Evolutionary conservation across 805 yeast genomes (phyloP).

Genomic region (Groenewaldozyma salmanticensis): DNA sequence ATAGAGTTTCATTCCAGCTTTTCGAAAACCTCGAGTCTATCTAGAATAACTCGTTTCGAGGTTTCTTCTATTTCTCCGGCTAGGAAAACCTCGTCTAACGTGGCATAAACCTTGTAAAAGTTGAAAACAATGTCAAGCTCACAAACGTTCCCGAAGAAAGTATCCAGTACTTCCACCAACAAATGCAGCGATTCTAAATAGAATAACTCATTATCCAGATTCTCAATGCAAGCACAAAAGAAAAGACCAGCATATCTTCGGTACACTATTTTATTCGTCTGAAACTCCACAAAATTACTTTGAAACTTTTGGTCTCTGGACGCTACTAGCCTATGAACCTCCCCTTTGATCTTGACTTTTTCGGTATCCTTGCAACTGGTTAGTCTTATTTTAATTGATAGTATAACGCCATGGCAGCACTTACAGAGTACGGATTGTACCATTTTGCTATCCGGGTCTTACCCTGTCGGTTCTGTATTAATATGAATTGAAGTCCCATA

Average conservation of each 20-base stretch:
- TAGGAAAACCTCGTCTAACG: constrained; percentile 76
- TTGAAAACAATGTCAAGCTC: constrained; percentile 90
- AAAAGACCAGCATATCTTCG: constrained; percentile 87
- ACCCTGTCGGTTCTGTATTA: constrained; percentile 91
- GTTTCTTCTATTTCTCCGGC: constrained; percentile 91
- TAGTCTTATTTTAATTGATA: not conserved
- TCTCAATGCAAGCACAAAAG: constrained; percentile 75
- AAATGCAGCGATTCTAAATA: constrained; percentile 79
- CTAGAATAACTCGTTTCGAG: constrained; percentile 56
- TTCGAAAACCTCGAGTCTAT: constrained; percentile 57
- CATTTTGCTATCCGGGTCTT: constrained; percentile 78
- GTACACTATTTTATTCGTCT: constrained; percentile 62
- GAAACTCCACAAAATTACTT: constrained; percentile 69
- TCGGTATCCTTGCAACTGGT: constrained; percentile 32
- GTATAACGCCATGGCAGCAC: constrained; percentile 13
- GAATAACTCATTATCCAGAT: constrained; percentile 71
- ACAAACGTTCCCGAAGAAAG: constrained; percentile 82
- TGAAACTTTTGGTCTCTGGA: constrained; percentile 79
- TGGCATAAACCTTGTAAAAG: constrained; percentile 72
- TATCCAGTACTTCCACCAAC: constrained; percentile 80
- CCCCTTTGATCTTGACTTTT: constrained; percentile 40
- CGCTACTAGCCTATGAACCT: constrained; percentile 70
- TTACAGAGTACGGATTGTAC: constrained; percentile 41
- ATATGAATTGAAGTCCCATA: constrained; percentile 73
- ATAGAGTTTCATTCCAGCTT: constrained; percentile 37